A percentile compares a stretch with the other conserved stretches of the same genome.
phyloP scores from a whole-genome alignment of 2,329 filamentous ascomycete genomes.

The Hawksworthiomyces lignivorus region DNA sequence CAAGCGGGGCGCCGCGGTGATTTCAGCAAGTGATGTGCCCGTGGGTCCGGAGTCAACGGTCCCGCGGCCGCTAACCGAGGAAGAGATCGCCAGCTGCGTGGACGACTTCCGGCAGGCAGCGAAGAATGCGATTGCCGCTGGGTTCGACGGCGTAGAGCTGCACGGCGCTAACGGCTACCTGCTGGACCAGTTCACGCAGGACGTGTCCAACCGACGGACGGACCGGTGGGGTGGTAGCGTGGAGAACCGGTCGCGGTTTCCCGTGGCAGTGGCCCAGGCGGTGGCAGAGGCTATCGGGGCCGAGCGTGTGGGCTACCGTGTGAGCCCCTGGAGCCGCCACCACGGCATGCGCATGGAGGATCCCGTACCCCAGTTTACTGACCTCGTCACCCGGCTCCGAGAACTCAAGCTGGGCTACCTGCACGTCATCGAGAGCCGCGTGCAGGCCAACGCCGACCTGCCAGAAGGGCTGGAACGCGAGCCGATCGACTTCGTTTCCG shows the following conservation, averaged over 20 bases:
- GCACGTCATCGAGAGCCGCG: constrained; percentile 42
- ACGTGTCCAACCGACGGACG: constrained; percentile 44
- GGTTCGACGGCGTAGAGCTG: constrained; percentile 63
- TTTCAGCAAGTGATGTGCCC: constrained; percentile 4
- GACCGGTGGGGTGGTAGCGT: constrained; percentile 47
- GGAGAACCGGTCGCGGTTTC: constrained; percentile 46
- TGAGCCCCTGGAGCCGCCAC: constrained; percentile 48
- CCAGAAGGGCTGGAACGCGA: neutral
- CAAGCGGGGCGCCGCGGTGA: neutral
- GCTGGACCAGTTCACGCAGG: constrained; percentile 54
- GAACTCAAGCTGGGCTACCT: constrained; percentile 46
- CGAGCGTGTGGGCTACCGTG: constrained; percentile 40
- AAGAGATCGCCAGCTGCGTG: constrained; percentile 59
- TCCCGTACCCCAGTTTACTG: constrained; percentile 48
- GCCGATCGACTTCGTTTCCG: constrained; percentile 1
- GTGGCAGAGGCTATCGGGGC: constrained; percentile 43
- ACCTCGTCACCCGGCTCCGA: constrained; percentile 29
- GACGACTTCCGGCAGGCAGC: constrained; percentile 47
- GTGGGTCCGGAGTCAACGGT: neutral
- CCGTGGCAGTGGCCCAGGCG: constrained; percentile 42
- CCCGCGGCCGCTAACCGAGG: constrained; percentile 48
- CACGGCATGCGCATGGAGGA: constrained; percentile 52
- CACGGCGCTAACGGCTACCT: constrained; percentile 77
- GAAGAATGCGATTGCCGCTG: constrained; percentile 51
- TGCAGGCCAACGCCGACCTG: constrained; percentile 4